Percentiles rank a stretch among this genome's conserved stretches.
phyloP scores from a whole-genome alignment of 345 rosid species.

The Populus davidiana region DNA sequence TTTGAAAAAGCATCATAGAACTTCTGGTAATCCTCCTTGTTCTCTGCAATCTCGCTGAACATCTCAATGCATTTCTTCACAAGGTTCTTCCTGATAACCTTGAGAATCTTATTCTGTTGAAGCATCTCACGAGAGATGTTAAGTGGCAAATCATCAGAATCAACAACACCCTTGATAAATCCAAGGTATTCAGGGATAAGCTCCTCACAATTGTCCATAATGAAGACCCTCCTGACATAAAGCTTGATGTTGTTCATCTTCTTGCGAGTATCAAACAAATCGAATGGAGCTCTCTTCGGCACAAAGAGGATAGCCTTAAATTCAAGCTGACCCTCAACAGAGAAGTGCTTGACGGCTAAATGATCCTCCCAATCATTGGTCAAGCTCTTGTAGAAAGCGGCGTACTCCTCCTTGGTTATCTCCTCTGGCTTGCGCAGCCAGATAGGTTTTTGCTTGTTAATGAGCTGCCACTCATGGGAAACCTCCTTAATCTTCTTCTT shows the following conservation, averaged over 20 bases:
- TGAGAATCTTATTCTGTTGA: slow-evolving; percentile 92
- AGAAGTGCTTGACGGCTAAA: slow-evolving; percentile 81
- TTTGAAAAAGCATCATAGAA: slow-evolving; percentile 83
- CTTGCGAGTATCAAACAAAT: slow-evolving; percentile 80
- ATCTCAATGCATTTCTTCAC: slow-evolving; percentile 90
- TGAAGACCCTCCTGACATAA: slow-evolving; percentile 80
- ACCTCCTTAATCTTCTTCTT: slow-evolving; percentile 91
- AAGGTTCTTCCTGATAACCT: slow-evolving; percentile 85
- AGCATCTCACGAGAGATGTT: slow-evolving; percentile 89
- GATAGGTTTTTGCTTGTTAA: slow-evolving; percentile 89
- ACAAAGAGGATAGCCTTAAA: slow-evolving; percentile 82
- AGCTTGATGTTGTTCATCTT: slow-evolving; percentile 85
- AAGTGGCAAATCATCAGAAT: slow-evolving; percentile 86
- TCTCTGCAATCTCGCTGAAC: slow-evolving; percentile 86
- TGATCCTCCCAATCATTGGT: slow-evolving; percentile 90
- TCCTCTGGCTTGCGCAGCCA: slow-evolving; percentile 94
- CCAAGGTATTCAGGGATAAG: slow-evolving; percentile 78
- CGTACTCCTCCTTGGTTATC: slow-evolving; percentile 82
- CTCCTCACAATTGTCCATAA: slow-evolving; percentile 94
- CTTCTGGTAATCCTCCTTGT: slow-evolving; percentile 81
- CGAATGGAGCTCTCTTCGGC: slow-evolving; percentile 81
- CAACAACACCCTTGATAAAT: slow-evolving; percentile 84
- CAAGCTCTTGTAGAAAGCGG: slow-evolving; percentile 82
- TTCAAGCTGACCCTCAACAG: slow-evolving; percentile 92
- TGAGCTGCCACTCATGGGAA: slow-evolving; percentile 77